These are phyloP conservation scores for Tothia fuscella DNA, from an alignment of 2,329 filamentous ascomycete genomes.

Conservation along the genomic window DNA sequence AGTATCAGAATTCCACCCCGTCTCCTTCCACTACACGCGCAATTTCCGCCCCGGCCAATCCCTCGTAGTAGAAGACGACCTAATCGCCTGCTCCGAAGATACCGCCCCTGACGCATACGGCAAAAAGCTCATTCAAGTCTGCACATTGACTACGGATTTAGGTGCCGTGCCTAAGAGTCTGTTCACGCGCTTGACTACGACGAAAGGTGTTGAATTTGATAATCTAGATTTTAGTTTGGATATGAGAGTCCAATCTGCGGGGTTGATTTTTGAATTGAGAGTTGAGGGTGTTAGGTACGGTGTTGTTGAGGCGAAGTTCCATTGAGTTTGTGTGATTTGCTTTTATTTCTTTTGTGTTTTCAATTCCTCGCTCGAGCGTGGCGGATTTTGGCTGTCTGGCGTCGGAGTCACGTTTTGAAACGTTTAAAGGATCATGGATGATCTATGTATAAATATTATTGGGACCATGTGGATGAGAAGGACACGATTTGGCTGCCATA, in stretches of 20 bases:
- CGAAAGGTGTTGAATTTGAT: slow-evolving; percentile 67
- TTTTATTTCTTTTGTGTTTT: no score
- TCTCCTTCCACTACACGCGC: slow-evolving; percentile 75
- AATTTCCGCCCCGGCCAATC: slow-evolving; percentile 73
- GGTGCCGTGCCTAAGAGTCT: slow-evolving; percentile 61
- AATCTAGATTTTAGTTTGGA: slow-evolving; percentile 73
- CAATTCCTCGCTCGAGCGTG: no score
- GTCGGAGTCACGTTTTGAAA: no score
- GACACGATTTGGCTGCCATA: no score
- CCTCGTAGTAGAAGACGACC: slow-evolving; percentile 65
- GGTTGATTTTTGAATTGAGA: slow-evolving; percentile 64
- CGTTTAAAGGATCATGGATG: no score
- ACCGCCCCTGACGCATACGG: slow-evolving; percentile 42
- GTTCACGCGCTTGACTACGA: slow-evolving; percentile 67
- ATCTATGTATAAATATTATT: no score
- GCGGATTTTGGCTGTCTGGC: no score
- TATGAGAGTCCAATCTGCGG: slow-evolving; percentile 71
- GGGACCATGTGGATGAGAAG: no score
- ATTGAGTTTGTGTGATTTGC: slow-evolving; percentile 30
- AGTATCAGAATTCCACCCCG: slow-evolving; percentile 59
- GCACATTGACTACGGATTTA: slow-evolving; percentile 69
- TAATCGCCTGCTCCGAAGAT: slow-evolving; percentile 64
- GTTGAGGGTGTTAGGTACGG: slow-evolving; percentile 70
- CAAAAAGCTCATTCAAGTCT: slow-evolving; percentile 55
- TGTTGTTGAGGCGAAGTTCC: slow-evolving; percentile 66